Conservation (phyloP, 1,284 basidiomycete genomes). For the Ganoderma multipileum region DNA sequence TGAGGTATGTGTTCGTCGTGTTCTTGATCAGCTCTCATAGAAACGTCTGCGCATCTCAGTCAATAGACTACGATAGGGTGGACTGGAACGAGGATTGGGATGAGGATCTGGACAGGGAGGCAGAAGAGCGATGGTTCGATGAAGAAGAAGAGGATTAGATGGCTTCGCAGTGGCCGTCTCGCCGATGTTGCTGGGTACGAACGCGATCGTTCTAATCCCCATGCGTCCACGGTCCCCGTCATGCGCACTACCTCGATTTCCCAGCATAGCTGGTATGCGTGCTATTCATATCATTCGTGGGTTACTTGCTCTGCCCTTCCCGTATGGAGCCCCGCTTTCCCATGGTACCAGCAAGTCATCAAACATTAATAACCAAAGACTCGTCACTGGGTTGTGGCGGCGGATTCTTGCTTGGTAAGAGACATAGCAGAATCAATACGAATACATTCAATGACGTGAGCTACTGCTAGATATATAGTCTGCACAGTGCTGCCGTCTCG, state of each 20-base stretch:
- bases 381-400: background rate
- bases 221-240: background rate
- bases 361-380: background rate
- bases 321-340: conserved; percentile 2
- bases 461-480: background rate
- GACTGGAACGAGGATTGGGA: conserved; percentile 83
- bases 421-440: background rate
- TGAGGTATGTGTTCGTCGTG: conserved; percentile 64
- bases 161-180: background rate
- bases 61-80: conserved; percentile 71
- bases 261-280: background rate
- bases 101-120: conserved; percentile 61
- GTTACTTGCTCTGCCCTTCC: background rate
- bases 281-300: conserved; percentile 17
- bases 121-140: conserved; percentile 80
- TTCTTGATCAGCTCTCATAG: background rate
- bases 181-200: background rate
- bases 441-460: conserved; percentile 9
- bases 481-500: background rate
- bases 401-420: conserved; percentile 24
- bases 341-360: background rate
- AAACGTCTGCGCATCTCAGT: conserved; percentile 45
- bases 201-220: background rate
- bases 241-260: background rate
- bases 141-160: conserved; percentile 59